Base-by-base conservation (phyloP, 1,284 basidiomycete genomes). In the Fomitopsis betulina region DNA sequence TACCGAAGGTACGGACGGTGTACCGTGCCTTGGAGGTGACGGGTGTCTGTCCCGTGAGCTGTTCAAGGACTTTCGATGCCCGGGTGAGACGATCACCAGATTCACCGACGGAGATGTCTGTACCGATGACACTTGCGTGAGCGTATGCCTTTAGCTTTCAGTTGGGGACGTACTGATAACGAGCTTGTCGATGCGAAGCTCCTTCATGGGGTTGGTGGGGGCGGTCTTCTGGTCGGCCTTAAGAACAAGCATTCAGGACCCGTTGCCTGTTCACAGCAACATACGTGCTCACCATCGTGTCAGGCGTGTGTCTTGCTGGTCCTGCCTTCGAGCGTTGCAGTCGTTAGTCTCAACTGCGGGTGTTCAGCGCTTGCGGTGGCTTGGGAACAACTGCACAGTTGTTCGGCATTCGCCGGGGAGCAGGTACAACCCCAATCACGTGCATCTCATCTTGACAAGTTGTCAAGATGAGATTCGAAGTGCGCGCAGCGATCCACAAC, bases 21-120 rank as follows among this genome's bases (percentile, higher is more conserved):
- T 97, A 99, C 70, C 96, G 94, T 64, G 96, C 96, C 86, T 98
- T 99, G 77, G 94, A 97, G 70, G 96, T 98, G 69, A 99, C 96
- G 72, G 97, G 96, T 60, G 96, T 95, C 84, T 99, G 96, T 73
- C 96, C 97, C 68, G 96, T 99, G 64, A 99, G 90, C 81, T 99
- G 97, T 81, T 99, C 97, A 72, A 99, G 84, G 67, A 99, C 96
- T 82, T 99, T 99, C 76, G 96, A 95, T 62, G 96, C 96, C 82
- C 97, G 93, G 67, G 97, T 99, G 70, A 99, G 84, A 77, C 96
- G 88, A 87, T 99, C 96, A 82, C 96, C 96, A 70, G 96, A 98
- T 84, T 98, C 96, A 76, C 97, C 96, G 71, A 99, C 97, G 70
- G 95, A 98, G 80, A 99, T 99, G 89, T 99, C 94, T 96, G 65